Conservation (phyloP, 1,139 yeast species). For the Protomyces macrosporus region DNA sequence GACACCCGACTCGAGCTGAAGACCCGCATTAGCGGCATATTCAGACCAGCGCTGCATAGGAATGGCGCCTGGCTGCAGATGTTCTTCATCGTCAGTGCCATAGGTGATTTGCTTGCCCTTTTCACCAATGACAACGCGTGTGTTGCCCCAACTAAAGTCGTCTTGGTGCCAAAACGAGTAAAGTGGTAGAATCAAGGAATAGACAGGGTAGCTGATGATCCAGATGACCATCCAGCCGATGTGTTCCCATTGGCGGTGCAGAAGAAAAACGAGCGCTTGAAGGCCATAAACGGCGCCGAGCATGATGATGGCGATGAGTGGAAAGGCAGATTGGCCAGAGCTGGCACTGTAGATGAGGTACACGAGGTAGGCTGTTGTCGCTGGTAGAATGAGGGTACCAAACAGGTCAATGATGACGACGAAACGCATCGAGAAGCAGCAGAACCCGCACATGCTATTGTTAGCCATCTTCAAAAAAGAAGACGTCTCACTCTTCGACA, state of each 20-base stretch:
- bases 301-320: slow-evolving; percentile 39
- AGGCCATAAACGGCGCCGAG: slow-evolving; percentile 40
- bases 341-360: slow-evolving; percentile 40
- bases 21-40: slow-evolving; percentile 5
- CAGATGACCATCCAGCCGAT: slow-evolving; percentile 43
- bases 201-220: slow-evolving; percentile 40
- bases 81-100: slow-evolving; percentile 29
- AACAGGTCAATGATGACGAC: slow-evolving; percentile 40
- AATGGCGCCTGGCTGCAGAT: slow-evolving; percentile 25
- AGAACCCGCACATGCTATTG: slow-evolving; percentile 41
- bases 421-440: slow-evolving; percentile 40
- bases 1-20: neutral
- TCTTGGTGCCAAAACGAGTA: slow-evolving; percentile 44
- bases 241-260: slow-evolving; percentile 42
- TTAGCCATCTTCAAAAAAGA: neutral
- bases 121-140: slow-evolving; percentile 44
- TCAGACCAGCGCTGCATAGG: slow-evolving; percentile 31
- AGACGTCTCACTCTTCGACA: slow-evolving; percentile 26
- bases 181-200: slow-evolving; percentile 40
- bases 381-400: slow-evolving; percentile 41
- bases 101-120: slow-evolving; percentile 37
- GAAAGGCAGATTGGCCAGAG: slow-evolving; percentile 37
- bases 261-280: slow-evolving; percentile 39
- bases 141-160: slow-evolving; percentile 44
- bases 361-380: slow-evolving; percentile 39